phyloP scores from a whole-genome alignment of 2,329 filamentous ascomycete genomes.

The Cercospora citrullina region DNA sequence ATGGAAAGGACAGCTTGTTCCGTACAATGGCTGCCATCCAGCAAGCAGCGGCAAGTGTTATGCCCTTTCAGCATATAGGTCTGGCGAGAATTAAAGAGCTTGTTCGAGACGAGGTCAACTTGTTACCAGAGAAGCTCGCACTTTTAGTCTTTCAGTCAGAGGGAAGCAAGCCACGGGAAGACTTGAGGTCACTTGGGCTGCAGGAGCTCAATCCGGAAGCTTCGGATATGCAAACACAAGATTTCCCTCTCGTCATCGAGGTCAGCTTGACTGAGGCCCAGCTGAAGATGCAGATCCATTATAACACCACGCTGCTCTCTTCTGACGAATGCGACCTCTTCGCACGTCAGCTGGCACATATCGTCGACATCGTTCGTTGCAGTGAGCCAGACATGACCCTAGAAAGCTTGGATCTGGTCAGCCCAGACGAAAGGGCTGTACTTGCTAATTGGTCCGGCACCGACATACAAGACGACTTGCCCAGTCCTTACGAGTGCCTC shows the following conservation, averaged over 20 bases:
- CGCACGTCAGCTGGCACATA: neutral
- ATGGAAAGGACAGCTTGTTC: neutral
- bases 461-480: neutral
- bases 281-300: neutral
- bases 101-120: neutral
- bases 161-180: neutral
- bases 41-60: neutral
- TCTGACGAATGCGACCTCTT: neutral
- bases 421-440: neutral
- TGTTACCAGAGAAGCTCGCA: neutral
- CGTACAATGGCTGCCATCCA: neutral
- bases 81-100: neutral
- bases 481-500: neutral
- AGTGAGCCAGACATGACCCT: neutral
- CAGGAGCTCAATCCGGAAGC: neutral
- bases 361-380: neutral
- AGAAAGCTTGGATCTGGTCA: neutral
- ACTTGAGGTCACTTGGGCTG: neutral
- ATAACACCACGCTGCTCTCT: neutral
- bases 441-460: neutral
- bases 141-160: neutral
- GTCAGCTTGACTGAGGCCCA: neutral
- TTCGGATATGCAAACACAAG: neutral
- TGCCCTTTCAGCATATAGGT: neutral
- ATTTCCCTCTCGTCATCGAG: neutral